A percentile compares a stretch with the other conserved stretches of the same genome.
phyloP scores from a whole-genome alignment of 2,329 filamentous ascomycete genomes.

The Xylariaceae sp. region DNA sequence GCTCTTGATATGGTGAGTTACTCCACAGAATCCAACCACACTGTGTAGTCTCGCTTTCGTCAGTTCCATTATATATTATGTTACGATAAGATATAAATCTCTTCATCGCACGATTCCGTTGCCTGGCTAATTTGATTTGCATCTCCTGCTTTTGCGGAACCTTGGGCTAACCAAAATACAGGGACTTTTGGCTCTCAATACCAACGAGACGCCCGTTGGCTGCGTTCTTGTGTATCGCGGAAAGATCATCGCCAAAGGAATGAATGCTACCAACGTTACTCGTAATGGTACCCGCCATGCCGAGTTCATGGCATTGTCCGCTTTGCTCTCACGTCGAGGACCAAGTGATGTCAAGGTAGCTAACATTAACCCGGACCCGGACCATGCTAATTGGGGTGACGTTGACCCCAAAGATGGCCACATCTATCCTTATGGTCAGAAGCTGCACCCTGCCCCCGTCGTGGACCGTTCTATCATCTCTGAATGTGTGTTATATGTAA shows the following conservation, averaged over 20 bases:
- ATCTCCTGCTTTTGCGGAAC: constrained; percentile 1
- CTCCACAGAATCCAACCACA: not conserved
- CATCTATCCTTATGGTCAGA: constrained; percentile 67
- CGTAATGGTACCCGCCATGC: constrained; percentile 93
- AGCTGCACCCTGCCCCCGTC: constrained; percentile 58
- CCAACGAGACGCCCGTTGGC: constrained; percentile 93
- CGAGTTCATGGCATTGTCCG: constrained; percentile 84
- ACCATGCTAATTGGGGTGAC: constrained; percentile 54
- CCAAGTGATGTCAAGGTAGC: constrained; percentile 35
- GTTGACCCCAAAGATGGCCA: constrained; percentile 61
- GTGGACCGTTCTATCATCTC: constrained; percentile 72
- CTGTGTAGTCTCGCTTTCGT: no score
- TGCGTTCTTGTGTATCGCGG: constrained; percentile 88
- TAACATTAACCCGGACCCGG: constrained; percentile 35
- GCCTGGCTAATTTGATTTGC: not conserved
- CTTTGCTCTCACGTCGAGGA: constrained; percentile 54
- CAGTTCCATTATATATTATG: not conserved
- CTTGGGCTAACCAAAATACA: constrained; percentile 46
- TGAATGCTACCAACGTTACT: constrained; percentile 95
- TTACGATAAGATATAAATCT: no score
- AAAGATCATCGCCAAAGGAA: constrained; percentile 82
- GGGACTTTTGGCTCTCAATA: constrained; percentile 83
- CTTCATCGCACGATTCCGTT: not conserved
- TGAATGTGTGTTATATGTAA: constrained; percentile 86
- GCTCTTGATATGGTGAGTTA: constrained; percentile 79